Base-by-base conservation (phyloP, 108 stramenopile genomes). In the Nannochloropsis gaditana region DNA sequence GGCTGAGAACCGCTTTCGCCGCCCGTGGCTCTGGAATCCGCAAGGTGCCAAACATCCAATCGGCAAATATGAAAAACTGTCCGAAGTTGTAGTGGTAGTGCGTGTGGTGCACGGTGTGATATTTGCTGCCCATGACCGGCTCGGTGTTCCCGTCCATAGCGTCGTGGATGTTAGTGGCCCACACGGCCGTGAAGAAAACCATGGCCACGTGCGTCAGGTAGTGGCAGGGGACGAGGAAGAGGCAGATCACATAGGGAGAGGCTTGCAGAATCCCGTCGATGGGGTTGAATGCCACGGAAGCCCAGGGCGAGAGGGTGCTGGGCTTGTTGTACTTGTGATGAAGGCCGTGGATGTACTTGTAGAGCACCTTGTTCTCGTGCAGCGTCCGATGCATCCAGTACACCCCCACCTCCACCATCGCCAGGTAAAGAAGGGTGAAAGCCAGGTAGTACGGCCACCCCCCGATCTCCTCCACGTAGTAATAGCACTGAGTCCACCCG, bases 121-220 rank as follows among this genome's bases (percentile, higher is more conserved):
- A 95, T 84, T 94, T 94, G 87, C 85, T 86, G 21, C 94, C 93
- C 94, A 95, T 95, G 84, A 95, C 94, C n/a, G 94, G 94, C 87
- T 94, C 94, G 44, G 93, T 82, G 86, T 95, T 92, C 73, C 90
- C 94, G 82, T 94, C 93, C 93, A 95, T 93, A 11, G 94, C 89
- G 90, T 95, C 95, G 88, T 95, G 95, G 90, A 95, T 95, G 91
- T 94, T 95, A 15, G 95, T 95, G 19, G 95, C 94, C 95, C 95
- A 95, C 81, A 95, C 86, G 11, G 93, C 95, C 11, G 95, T 94
- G 86, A 94, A 95, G 89, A 94, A 94, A 11, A 95, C 84, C 87
- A 95, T 82, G 45, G 84, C 83, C 83, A 94, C 88, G 87, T 95
- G 95, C 31, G 94, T 94, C 80, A 93, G 80, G 92, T 95, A 95